Evolutionary conservation across 2,329 filamentous ascomycete genomes (phyloP), one percentile per base, ranked within the genome.

Genomic region (Fusarium xyrophilum): DNA sequence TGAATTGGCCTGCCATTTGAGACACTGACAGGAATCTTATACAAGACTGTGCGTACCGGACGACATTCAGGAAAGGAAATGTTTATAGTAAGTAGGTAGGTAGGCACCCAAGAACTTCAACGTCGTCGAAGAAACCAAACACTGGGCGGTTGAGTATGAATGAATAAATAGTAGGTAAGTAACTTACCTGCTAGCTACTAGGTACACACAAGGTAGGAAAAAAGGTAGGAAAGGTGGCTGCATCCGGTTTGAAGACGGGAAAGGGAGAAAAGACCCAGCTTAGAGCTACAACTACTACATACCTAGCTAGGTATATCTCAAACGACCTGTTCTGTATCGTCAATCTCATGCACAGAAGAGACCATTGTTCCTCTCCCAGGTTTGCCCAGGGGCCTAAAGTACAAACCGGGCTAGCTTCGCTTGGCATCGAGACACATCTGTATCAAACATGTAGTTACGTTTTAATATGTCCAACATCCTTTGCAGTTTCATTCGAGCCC

Each of bases 1-100:
- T 63, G 58, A 63, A 62, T 30, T 32, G 28, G 7, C 35, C 28
- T 62, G 21, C 30, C 27, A 33, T 27, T 32, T 56, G n/a, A 32
- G 23, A 38, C 13, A 36, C n/a, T 23, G 30, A n/a, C n/a, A n/a
- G 32, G 23, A 32, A 32, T 30, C 27, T 13, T 46, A 17, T 9
- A 10, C n/a, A 23, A 32, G 7, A 14, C 23, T 35, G 7, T 6
- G 13, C 21, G 15, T 33, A 21, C n/a, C 5, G 27, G 6, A 21
- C 17, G 13, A 27, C 6, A 23, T 42, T 30, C 6, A 30, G 48
- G 23, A 40, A 28, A 30, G 48, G 23, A 40, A 28, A 23, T 32
- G 17, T n/a, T 7, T 38, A 38, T 23, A 17, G 39, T 17, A 17
- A 17, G 32, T 10, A 35, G 30, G 32, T 10, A 35, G 30, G 17